A percentile compares a stretch with the other conserved stretches of the same genome.
Evolutionary conservation across 257 asterid species (phyloP).

Genomic region (Ballota nigra): DNA sequence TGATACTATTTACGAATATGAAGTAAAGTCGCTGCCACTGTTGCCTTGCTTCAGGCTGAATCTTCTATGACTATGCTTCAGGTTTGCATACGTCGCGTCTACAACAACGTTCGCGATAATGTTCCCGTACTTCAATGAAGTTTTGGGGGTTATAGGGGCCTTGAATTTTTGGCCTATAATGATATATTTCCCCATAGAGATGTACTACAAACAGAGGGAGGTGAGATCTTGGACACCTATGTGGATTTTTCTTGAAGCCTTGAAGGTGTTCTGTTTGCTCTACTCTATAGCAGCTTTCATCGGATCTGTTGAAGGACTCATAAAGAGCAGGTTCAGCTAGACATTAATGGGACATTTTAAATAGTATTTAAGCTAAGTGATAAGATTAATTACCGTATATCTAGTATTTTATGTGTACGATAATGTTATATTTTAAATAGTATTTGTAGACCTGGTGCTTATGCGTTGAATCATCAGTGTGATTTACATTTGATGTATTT

Average conservation of each 20-base stretch:
- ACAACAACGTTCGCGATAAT: slow-evolving; percentile 47
- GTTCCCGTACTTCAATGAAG: slow-evolving; percentile 72
- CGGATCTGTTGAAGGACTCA: slow-evolving; percentile 61
- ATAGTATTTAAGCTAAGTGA: too few species aligned
- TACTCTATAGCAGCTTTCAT: slow-evolving; percentile 45
- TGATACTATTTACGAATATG: too few species aligned
- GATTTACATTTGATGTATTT: too few species aligned
- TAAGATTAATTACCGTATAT: too few species aligned
- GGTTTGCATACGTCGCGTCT: slow-evolving; percentile 54
- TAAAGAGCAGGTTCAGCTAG: slow-evolving; percentile 35
- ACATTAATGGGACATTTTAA: too few species aligned
- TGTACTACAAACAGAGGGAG: slow-evolving; percentile 54
- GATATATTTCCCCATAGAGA: slow-evolving; percentile 64
- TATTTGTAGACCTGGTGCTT: too few species aligned
- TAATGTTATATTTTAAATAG: too few species aligned
- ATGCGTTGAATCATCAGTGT: too few species aligned
- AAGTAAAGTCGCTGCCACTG: slow-evolving; percentile 47
- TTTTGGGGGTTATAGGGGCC: slow-evolving; percentile 63
- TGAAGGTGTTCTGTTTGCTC: slow-evolving; percentile 45
- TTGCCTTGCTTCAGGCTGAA: slow-evolving; percentile 46
- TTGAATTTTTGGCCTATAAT: slow-evolving; percentile 67
- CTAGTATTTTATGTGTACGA: too few species aligned
- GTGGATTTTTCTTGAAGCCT: slow-evolving; percentile 56
- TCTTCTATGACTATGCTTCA: slow-evolving; percentile 54
- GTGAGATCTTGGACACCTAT: slow-evolving; percentile 51